Conservation (phyloP, 495 filamentous ascomycete species). For the Aspergillus steynii region DNA sequence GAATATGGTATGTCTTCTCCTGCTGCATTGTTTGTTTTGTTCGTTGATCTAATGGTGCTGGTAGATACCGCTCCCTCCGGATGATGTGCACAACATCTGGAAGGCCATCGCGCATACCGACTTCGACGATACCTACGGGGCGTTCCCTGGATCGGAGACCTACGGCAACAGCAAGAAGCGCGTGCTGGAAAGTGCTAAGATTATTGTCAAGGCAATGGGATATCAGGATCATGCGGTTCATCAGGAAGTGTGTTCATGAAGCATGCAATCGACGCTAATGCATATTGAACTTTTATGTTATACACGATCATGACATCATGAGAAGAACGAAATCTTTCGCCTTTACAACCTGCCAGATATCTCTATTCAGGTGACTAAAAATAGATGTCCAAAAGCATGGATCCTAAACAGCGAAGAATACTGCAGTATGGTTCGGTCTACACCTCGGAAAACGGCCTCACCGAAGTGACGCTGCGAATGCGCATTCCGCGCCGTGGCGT, state of each 20-base stretch:
- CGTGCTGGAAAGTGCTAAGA: constrained; percentile 74
- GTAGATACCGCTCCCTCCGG: constrained; percentile 58
- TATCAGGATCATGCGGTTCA: constrained; percentile 45
- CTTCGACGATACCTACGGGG: constrained; percentile 66
- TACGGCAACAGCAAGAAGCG: constrained; percentile 57
- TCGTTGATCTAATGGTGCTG: constrained; percentile 1
- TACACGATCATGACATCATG: not conserved
- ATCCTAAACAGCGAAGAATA: constrained; percentile 7
- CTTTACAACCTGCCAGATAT: not conserved
- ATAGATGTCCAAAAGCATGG: constrained; percentile 11
- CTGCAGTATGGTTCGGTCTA: constrained; percentile 10
- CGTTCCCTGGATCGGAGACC: constrained; percentile 62
- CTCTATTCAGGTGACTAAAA: not conserved
- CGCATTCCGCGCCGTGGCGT: not conserved
- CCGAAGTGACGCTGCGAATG: constrained; percentile 27
- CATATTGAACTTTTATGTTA: not conserved
- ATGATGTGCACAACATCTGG: constrained; percentile 47
- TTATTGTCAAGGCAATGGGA: constrained; percentile 61
- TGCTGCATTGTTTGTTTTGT: not conserved
- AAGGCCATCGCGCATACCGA: constrained; percentile 44
- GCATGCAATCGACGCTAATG: constrained; percentile 6
- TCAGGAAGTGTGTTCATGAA: constrained; percentile 16
- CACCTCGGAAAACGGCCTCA: constrained; percentile 39
- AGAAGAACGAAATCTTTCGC: not conserved
- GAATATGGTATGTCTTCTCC: constrained; percentile 57